These are phyloP conservation scores for Guadua angustifolia DNA, from an alignment of 176 grass and related monocot genomes.

Conservation along the genomic window DNA sequence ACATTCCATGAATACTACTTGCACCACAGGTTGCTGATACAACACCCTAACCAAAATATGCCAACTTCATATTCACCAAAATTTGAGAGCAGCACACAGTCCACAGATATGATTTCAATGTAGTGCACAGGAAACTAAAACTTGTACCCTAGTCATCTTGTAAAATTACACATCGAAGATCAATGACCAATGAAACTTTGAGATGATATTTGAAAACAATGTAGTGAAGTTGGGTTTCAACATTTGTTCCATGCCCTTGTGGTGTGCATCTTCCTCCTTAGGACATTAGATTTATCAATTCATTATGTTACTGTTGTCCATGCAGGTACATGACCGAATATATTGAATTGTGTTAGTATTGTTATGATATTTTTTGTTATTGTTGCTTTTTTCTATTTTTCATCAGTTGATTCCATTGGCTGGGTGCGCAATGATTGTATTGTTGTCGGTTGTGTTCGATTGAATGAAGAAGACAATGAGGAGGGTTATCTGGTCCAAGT, in stretches of 20 bases:
- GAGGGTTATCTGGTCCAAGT: conserved; percentile 86
- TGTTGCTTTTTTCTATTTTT: conserved; percentile 35
- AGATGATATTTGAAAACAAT: conserved; percentile 13
- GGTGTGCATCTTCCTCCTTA: neutral
- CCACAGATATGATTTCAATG: neutral
- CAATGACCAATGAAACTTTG: neutral
- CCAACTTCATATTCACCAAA: neutral
- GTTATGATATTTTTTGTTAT: conserved; percentile 37
- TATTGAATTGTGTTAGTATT: conserved; percentile 15
- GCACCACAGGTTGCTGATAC: neutral
- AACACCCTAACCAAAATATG: neutral
- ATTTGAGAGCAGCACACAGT: neutral
- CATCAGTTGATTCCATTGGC: conserved; percentile 82
- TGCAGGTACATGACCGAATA: neutral
- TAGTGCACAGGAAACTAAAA: conserved; percentile 1
- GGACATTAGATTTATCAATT: neutral
- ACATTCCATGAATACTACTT: neutral
- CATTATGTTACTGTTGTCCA: conserved; percentile 10
- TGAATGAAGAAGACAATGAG: conserved; percentile 78
- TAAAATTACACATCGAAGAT: conserved; percentile 31
- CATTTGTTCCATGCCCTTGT: conserved; percentile 16
- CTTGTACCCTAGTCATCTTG: conserved; percentile 4
- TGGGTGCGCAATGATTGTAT: conserved; percentile 85
- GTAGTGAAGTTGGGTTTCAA: conserved; percentile 3
- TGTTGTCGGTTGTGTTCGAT: conserved; percentile 71